phyloP scores from a whole-genome alignment of 164 flowering plant species.

The Sextonia rubra region DNA sequence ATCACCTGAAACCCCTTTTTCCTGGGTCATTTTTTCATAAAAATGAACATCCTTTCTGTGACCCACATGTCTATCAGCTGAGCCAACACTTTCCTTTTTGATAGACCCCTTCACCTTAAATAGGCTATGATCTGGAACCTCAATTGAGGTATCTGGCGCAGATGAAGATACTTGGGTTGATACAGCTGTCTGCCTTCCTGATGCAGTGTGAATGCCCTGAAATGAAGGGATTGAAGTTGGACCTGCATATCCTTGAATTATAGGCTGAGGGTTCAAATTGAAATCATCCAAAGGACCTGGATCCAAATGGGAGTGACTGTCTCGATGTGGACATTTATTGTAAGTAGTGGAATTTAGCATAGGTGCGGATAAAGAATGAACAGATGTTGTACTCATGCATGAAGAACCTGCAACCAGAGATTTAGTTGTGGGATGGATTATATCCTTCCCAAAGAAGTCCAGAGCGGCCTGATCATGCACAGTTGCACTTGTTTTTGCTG shows the following conservation, averaged over 20 bases:
- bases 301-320: slow-evolving; percentile 25
- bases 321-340: slow-evolving; percentile 34
- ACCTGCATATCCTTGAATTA: slow-evolving; percentile 17
- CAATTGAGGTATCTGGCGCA: slow-evolving; percentile 19
- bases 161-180: slow-evolving; percentile 35
- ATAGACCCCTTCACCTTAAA: slow-evolving; percentile 25
- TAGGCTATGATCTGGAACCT: slow-evolving; percentile 19
- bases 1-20: slow-evolving; percentile 25
- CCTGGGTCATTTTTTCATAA: slow-evolving; percentile 31
- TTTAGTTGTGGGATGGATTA: slow-evolving; percentile 49
- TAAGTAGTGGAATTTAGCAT: slow-evolving; percentile 56
- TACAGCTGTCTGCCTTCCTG: slow-evolving; percentile 22
- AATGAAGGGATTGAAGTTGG: slow-evolving; percentile 29
- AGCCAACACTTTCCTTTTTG: slow-evolving; percentile 19
- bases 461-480: slow-evolving; percentile 45
- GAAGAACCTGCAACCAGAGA: slow-evolving; percentile 62
- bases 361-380: slow-evolving; percentile 73
- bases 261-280: slow-evolving; percentile 26
- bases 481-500: slow-evolving; percentile 34
- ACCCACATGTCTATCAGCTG: slow-evolving; percentile 3
- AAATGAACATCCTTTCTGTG: slow-evolving; percentile 20
- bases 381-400: slow-evolving; percentile 65
- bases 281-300: slow-evolving; percentile 33
- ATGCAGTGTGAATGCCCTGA: slow-evolving; percentile 22
- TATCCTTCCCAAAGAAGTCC: slow-evolving; percentile 44